Conservation (phyloP, 73 alveolate genomes). For the Paramecium sexaurelia region DNA sequence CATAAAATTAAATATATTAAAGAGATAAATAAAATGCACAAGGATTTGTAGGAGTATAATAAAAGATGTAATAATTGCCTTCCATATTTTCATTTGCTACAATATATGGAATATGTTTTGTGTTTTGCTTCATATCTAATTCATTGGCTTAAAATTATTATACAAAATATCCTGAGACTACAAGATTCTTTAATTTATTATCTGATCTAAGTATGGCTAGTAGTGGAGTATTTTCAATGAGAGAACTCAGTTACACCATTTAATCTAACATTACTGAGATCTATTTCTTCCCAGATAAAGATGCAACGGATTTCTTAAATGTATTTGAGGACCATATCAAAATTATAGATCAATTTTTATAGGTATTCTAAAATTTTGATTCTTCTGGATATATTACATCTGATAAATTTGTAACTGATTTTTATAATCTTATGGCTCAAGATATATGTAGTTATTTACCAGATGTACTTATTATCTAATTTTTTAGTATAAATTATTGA, state of each 20-base stretch:
- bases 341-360: neutral
- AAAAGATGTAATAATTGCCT: neutral
- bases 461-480: neutral
- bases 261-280: neutral
- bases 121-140: slow-evolving; percentile 4
- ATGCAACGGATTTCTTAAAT: neutral
- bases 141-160: neutral
- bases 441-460: slow-evolving; percentile 15
- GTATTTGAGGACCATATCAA: neutral
- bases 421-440: neutral
- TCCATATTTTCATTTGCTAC: neutral
- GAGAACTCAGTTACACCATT: neutral
- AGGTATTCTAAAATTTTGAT: neutral
- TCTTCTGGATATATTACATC: slow-evolving; percentile 2
- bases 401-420: neutral
- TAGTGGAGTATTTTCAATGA: slow-evolving; percentile 52
- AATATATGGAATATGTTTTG: neutral
- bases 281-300: neutral
- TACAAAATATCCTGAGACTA: slow-evolving; percentile 34
- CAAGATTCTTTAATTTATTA: slow-evolving; percentile 1
- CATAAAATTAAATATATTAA: neutral
- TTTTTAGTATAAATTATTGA: neutral
- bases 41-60: neutral
- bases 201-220: slow-evolving; percentile 41
- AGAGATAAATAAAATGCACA: neutral